phyloP scores from a whole-genome alignment of 257 asterid genomes.

The Echites panduratus region DNA sequence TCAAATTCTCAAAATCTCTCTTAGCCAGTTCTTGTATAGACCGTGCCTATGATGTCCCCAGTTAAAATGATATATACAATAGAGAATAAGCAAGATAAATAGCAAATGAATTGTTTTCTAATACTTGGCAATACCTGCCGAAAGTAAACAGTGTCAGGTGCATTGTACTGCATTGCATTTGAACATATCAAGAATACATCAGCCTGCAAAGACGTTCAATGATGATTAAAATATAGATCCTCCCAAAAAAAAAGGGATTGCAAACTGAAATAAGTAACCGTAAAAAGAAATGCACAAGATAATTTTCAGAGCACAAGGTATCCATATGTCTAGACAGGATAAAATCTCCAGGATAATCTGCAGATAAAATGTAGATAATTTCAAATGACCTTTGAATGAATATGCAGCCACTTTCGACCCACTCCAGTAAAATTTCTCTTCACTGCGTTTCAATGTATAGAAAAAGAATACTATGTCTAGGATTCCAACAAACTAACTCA shows the following conservation, averaged over 20 bases:
- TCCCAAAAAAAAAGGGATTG: neutral
- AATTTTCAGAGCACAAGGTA: neutral
- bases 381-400: neutral
- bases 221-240: neutral
- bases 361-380: neutral
- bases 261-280: neutral
- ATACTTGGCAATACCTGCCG: slow-evolving; percentile 62
- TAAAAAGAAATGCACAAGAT: neutral
- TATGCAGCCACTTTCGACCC: neutral
- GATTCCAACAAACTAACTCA: neutral
- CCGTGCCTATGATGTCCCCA: slow-evolving; percentile 54
- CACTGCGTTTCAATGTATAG: neutral
- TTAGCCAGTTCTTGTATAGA: slow-evolving; percentile 76
- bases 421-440: neutral
- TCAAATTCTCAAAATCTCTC: slow-evolving; percentile 78
- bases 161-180: slow-evolving; percentile 90
- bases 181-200: slow-evolving; percentile 86
- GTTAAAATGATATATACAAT: slow-evolving; percentile 16
- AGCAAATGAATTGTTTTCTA: slow-evolving; percentile 4
- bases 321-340: neutral
- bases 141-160: slow-evolving; percentile 70
- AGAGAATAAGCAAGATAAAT: slow-evolving; percentile 6
- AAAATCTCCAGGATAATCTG: neutral
- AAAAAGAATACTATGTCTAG: neutral
- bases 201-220: slow-evolving; percentile 47